phyloP scores from a whole-genome alignment of 345 rosid species.

The Trapa incisa region DNA sequence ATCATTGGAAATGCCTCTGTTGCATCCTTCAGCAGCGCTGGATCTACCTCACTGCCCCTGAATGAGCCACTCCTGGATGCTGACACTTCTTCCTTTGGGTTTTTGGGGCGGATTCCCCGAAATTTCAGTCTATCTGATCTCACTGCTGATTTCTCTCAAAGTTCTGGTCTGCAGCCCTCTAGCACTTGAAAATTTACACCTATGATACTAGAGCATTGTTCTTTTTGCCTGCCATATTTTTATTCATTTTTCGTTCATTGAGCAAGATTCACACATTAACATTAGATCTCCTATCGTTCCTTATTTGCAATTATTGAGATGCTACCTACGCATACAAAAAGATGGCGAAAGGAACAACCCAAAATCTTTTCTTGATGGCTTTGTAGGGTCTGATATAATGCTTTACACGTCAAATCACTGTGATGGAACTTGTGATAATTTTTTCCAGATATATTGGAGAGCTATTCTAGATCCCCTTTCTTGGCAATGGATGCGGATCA shows the following conservation, averaged over 20 bases:
- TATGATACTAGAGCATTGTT: background rate
- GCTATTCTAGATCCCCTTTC: conserved; percentile 76
- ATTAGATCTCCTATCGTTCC: background rate
- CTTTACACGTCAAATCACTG: background rate
- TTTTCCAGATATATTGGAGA: conserved; percentile 68
- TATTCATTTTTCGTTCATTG: background rate
- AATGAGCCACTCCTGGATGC: conserved; percentile 60
- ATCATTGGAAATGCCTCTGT: conserved; percentile 55
- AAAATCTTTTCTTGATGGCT: background rate
- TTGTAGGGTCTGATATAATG: background rate
- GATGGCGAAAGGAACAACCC: background rate
- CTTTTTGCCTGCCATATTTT: background rate
- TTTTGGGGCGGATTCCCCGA: conserved; percentile 67
- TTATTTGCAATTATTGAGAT: background rate
- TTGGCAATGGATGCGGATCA: conserved; percentile 36
- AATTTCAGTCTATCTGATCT: conserved; percentile 90
- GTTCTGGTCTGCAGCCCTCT: conserved; percentile 50
- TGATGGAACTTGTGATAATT: background rate
- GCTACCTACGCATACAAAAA: too few species aligned
- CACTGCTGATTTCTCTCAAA: conserved; percentile 76
- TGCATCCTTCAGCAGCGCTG: conserved; percentile 61
- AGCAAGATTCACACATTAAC: background rate
- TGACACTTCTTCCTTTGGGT: conserved; percentile 62
- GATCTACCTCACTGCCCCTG: conserved; percentile 64
- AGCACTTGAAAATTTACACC: background rate